These are phyloP conservation scores for Rhizoclosmatium sp. DNA, from an alignment of 192 early-diverging fungal species.

Conservation along the genomic window DNA sequence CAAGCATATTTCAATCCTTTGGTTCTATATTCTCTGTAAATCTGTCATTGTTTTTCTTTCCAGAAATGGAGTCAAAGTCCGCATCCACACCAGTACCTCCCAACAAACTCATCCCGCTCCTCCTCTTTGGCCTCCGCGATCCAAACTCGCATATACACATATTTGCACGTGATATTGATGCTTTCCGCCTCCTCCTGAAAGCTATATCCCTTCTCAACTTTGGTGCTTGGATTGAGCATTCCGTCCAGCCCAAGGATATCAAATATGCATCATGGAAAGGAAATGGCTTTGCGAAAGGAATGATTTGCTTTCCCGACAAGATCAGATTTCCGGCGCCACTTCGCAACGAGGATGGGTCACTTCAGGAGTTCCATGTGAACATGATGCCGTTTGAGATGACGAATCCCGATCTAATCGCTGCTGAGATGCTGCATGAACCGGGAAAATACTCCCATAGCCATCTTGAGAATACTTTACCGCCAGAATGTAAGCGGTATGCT, in stretches of 20 bases:
- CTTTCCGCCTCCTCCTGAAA: too few relatives aligned
- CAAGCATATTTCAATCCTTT: too few relatives aligned
- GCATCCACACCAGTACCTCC: too few relatives aligned
- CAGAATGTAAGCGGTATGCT: conserved; percentile 10
- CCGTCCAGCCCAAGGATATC: too few relatives aligned
- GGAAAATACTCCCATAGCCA: background rate
- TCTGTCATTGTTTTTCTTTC: background rate
- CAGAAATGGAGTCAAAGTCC: background rate
- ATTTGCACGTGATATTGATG: background rate
- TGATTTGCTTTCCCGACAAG: background rate
- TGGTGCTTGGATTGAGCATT: too few relatives aligned
- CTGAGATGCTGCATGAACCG: background rate
- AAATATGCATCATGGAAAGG: too few relatives aligned
- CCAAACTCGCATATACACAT: background rate
- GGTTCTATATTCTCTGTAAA: too few relatives aligned
- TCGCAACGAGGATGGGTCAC: background rate
- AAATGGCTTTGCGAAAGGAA: background rate
- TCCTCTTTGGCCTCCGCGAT: too few relatives aligned
- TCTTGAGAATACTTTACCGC: background rate
- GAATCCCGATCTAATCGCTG: background rate
- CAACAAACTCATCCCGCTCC: too few relatives aligned
- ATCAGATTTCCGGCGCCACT: background rate
- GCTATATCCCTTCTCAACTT: too few relatives aligned
- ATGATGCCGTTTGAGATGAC: conserved; percentile 24
- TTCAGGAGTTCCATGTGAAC: background rate